Evolutionary conservation across 805 yeast genomes (phyloP).

Genomic region (Lipomyces lipofer): DNA sequence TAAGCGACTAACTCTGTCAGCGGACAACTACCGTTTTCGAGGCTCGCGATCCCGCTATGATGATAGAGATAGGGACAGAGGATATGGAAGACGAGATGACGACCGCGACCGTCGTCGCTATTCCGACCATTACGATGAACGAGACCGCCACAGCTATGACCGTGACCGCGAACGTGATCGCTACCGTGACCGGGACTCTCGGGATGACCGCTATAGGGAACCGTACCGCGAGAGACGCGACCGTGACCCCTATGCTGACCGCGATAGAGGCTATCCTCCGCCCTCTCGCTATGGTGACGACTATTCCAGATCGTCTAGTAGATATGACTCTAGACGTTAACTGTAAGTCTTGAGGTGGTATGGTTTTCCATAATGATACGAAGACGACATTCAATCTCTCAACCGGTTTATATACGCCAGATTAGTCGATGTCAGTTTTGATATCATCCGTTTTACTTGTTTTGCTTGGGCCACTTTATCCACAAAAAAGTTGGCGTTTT

Average conservation of each 20-base stretch:
- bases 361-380: no score
- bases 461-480: no score
- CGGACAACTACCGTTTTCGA: slow-evolving; percentile 8
- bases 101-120: slow-evolving; percentile 26
- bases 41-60: slow-evolving; percentile 14
- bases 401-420: no score
- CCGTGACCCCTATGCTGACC: slow-evolving; percentile 17
- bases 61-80: slow-evolving; percentile 18
- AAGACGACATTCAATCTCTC: no score
- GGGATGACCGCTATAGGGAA: slow-evolving; percentile 4
- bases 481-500: no score
- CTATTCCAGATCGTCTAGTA: not conserved
- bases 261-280: slow-evolving; percentile 15
- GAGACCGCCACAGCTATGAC: slow-evolving; percentile 1
- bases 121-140: slow-evolving; percentile 6
- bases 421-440: no score
- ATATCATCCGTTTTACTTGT: no score
- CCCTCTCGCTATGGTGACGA: slow-evolving; percentile 1
- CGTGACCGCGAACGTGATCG: slow-evolving; percentile 26
- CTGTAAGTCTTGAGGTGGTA: no score
- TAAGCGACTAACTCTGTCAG: not conserved
- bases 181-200: slow-evolving; percentile 12
- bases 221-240: slow-evolving; percentile 15
- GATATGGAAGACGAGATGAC: slow-evolving; percentile 4
- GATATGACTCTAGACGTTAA: no score